These are phyloP conservation scores for Xylaria sp. DNA, from an alignment of 2,329 filamentous ascomycete genomes.

Conservation along the genomic window DNA sequence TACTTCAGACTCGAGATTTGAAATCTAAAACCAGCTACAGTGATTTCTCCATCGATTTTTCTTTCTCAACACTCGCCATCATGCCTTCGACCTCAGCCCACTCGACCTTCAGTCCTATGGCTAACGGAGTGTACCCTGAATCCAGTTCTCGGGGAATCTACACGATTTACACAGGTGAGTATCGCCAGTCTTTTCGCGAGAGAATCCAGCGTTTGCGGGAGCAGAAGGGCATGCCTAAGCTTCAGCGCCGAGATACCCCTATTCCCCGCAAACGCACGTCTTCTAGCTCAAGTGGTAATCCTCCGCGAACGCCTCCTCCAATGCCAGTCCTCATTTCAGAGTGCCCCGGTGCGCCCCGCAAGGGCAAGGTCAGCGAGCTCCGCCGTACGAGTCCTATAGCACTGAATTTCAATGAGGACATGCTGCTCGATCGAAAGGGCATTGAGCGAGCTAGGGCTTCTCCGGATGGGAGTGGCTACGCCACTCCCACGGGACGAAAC, in stretches of 20 bases:
- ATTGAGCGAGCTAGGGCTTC: neutral
- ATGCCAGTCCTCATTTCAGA: neutral
- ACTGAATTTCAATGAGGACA: neutral
- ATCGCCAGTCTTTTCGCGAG: constrained; percentile 25
- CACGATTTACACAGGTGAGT: constrained; percentile 34
- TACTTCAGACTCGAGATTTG: no score
- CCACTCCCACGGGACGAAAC: neutral
- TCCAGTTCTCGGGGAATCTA: neutral
- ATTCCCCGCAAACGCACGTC: neutral
- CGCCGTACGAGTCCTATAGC: neutral
- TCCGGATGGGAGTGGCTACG: neutral
- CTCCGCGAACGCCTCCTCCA: neutral
- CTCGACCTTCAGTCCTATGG: neutral
- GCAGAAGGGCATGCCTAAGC: neutral
- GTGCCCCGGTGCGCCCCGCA: constrained; percentile 15
- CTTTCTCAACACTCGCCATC: neutral
- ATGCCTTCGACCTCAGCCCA: neutral
- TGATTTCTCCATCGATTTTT: no score
- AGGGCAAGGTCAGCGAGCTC: neutral
- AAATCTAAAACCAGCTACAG: no score
- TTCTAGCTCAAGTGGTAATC: neutral
- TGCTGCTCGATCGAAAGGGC: constrained; percentile 11
- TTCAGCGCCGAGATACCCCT: neutral
- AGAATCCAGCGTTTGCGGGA: constrained; percentile 22
- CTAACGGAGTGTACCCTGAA: neutral